phyloP scores from a whole-genome alignment of 2,329 filamentous ascomycete genomes.

The Cladosporium sp. region DNA sequence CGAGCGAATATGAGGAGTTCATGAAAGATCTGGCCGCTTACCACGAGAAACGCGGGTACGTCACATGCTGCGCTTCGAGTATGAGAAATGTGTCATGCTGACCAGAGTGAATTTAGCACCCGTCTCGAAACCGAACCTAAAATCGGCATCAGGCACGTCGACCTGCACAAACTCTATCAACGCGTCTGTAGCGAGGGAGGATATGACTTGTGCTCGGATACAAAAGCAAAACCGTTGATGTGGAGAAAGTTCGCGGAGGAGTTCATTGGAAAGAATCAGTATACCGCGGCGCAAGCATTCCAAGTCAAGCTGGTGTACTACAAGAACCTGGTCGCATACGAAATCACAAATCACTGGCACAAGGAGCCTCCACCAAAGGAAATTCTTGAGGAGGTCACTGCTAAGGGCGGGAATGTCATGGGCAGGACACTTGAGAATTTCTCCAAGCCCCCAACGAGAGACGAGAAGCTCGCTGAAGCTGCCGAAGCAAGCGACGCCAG shows the following conservation, averaged over 20 bases:
- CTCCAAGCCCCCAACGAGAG: conserved; percentile 45
- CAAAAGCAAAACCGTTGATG: conserved; percentile 71
- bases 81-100: conserved; percentile 1
- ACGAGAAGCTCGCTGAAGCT: conserved; percentile 38
- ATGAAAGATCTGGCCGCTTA: conserved; percentile 68
- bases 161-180: conserved; percentile 74
- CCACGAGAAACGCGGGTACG: conserved; percentile 69
- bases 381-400: conserved; percentile 74
- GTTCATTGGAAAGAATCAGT: conserved; percentile 68
- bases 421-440: conserved; percentile 76
- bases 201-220: conserved; percentile 70
- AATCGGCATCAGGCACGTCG: conserved; percentile 70
- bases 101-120: conserved; percentile 46
- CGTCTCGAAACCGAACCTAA: conserved; percentile 75
- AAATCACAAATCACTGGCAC: conserved; percentile 72
- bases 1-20: conserved; percentile 71
- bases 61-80: conserved; percentile 12
- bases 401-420: conserved; percentile 76
- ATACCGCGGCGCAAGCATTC: conserved; percentile 80
- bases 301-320: conserved; percentile 84
- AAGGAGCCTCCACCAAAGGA: conserved; percentile 82
- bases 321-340: conserved; percentile 78
- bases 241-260: conserved; percentile 78
- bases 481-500: conserved; percentile 50
- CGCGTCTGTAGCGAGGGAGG: conserved; percentile 72